Evolutionary conservation across 2,329 filamentous ascomycete species (phyloP).

Genomic region (Xylariaceae sp.): DNA sequence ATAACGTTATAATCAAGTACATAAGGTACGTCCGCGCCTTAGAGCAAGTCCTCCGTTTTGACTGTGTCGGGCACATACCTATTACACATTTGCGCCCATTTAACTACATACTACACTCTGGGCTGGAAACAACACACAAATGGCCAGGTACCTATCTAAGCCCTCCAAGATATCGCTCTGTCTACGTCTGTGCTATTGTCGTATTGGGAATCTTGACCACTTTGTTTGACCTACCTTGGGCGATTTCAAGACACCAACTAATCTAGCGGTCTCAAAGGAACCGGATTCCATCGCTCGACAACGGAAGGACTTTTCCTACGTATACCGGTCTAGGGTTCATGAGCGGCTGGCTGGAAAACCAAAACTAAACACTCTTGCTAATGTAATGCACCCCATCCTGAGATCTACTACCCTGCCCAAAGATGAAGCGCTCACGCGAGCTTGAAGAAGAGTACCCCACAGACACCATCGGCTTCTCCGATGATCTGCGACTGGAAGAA

Average conservation of each 20-base stretch:
- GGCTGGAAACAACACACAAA: too few relatives aligned
- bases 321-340: not conserved
- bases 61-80: too few relatives aligned
- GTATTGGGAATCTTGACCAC: too few relatives aligned
- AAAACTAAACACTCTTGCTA: constrained; percentile 8
- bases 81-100: too few relatives aligned
- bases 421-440: constrained; percentile 63
- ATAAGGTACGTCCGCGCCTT: too few relatives aligned
- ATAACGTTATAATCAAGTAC: too few relatives aligned
- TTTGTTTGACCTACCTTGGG: too few relatives aligned
- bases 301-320: not conserved
- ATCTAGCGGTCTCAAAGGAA: not conserved
- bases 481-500: constrained; percentile 18
- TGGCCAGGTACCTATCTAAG: too few relatives aligned
- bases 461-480: constrained; percentile 17
- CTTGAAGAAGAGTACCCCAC: constrained; percentile 43
- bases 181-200: too few relatives aligned
- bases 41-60: too few relatives aligned
- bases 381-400: constrained; percentile 37
- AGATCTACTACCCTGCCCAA: constrained; percentile 25
- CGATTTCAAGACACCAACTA: not conserved
- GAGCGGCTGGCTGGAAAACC: not conserved
- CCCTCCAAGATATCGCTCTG: too few relatives aligned
- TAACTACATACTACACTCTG: too few relatives aligned
- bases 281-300: not conserved